phyloP scores from a whole-genome alignment of 768 basidiomycete species.

The Calvatia gigantea region DNA sequence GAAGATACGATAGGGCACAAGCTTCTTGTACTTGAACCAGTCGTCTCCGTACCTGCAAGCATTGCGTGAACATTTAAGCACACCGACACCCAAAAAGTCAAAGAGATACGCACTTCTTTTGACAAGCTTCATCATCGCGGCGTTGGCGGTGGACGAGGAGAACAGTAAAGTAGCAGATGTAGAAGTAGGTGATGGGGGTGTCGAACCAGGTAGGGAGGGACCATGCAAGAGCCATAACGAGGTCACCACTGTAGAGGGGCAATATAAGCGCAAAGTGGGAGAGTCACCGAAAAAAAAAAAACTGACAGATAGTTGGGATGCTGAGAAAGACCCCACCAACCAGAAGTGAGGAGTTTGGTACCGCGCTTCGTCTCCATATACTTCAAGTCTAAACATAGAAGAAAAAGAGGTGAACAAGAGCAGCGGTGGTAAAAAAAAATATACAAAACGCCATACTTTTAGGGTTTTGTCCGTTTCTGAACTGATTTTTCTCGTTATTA shows the following conservation, averaged over 20 bases:
- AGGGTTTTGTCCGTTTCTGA: constrained; percentile 89
- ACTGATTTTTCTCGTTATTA: constrained; percentile 95
- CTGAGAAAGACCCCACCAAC: constrained; percentile 95
- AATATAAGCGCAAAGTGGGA: not conserved
- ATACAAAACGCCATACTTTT: constrained; percentile 67
- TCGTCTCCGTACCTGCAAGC: constrained; percentile 80
- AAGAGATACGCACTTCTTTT: constrained; percentile 65
- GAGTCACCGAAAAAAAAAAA: not conserved
- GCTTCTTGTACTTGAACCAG: constrained; percentile 86
- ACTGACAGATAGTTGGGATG: constrained; percentile 90
- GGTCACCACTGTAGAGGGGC: constrained; percentile 63
- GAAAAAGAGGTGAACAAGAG: not conserved
- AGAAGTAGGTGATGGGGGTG: constrained; percentile 96
- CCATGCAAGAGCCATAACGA: constrained; percentile 91
- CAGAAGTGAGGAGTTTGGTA: constrained; percentile 87
- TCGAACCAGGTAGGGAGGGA: constrained; percentile 88
- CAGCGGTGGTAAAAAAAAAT: not conserved
- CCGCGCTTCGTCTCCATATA: constrained; percentile 82
- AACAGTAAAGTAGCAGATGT: constrained; percentile 82
- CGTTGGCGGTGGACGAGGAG: constrained; percentile 87
- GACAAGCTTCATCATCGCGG: constrained; percentile 90
- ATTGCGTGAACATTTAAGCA: not conserved
- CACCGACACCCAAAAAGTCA: not conserved
- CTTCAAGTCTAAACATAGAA: constrained; percentile 52
- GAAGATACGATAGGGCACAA: constrained; percentile 84